Base-by-base conservation (phyloP, 495 filamentous ascomycete species). In the Trichoderma reesei region DNA sequence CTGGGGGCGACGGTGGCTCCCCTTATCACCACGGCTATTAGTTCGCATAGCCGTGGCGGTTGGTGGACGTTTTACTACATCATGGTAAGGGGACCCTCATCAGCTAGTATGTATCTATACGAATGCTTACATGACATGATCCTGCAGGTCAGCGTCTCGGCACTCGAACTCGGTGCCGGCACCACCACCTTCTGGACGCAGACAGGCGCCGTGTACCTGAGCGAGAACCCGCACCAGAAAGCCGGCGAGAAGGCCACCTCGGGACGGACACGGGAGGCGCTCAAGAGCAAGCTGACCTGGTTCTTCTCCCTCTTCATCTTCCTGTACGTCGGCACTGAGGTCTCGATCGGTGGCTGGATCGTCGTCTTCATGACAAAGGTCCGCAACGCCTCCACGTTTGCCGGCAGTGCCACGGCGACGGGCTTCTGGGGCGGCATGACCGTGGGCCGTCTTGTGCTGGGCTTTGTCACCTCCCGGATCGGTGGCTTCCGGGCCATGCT, bases 361-460 rank as follows among this genome's bases (percentile, higher is more conserved):
- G 89, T 92, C 46, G 90, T 88, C 3, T 95, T 93, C 75, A 83
- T 95, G 74, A 86, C 94, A 65, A 81, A 76, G 34, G 88, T 90
- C 56, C 87, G 92, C 13, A 73, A 86, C 65, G 90, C 89, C 5
- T 80, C 87, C 51, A 85, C 86, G 3, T 84, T 85, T 37, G 79
- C 78, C 8, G 88, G 90, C 9, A 90, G 91, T 31, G 88, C 92
- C 68, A 88, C 90, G n/a, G 90, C 86, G 7, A 85, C 88, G 0
- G 90, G 90, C 14, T 96, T 96, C 73, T 95, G 91, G 91, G 85
- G 84, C 3, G 90, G 90, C 39, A 81, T 95, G 42, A 92, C 89
- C 10, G 68, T 89, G 11, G 91, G 91, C 1, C 80, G 91, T 2
- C 84, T 95, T 65, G 64, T 86, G 10, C 77, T 95, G 42, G 84